These are phyloP conservation scores for Fraxinus ornus DNA, from an alignment of 305 asterid genomes.

Conservation along the genomic window DNA sequence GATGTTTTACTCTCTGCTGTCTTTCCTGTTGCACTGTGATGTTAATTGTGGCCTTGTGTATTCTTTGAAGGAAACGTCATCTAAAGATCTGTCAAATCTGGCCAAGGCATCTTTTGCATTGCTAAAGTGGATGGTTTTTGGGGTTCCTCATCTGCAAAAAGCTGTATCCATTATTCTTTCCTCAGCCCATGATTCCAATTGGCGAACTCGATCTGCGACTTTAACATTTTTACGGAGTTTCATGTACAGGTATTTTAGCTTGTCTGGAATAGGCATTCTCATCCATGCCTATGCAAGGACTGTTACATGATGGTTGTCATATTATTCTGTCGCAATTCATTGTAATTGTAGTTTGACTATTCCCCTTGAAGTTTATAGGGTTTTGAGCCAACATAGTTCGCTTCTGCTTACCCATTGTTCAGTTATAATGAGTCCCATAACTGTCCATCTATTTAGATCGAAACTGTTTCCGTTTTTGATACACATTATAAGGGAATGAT, in stretches of 20 bases:
- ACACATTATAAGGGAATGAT: background rate
- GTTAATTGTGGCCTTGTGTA: conserved; percentile 23
- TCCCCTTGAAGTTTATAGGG: conserved; percentile 9
- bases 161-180: conserved; percentile 65
- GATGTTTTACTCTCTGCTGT: background rate
- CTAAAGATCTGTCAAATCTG: conserved; percentile 83
- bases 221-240: conserved; percentile 89
- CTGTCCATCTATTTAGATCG: conserved; percentile 2
- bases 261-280: background rate
- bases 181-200: conserved; percentile 75
- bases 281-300: background rate
- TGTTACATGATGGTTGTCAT: conserved; percentile 13
- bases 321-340: conserved; percentile 16
- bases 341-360: background rate
- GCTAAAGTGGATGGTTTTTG: conserved; percentile 79
- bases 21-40: conserved; percentile 9
- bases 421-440: conserved; percentile 7
- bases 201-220: conserved; percentile 97
- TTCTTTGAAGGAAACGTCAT: conserved; percentile 78
- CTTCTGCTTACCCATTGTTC: background rate
- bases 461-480: background rate
- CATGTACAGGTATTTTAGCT: conserved; percentile 76
- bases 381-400: conserved; percentile 10
- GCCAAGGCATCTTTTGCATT: conserved; percentile 93
- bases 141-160: conserved; percentile 65